Evolutionary conservation across 306 rosid species (phyloP).

Genomic region (Lupinus albus): DNA sequence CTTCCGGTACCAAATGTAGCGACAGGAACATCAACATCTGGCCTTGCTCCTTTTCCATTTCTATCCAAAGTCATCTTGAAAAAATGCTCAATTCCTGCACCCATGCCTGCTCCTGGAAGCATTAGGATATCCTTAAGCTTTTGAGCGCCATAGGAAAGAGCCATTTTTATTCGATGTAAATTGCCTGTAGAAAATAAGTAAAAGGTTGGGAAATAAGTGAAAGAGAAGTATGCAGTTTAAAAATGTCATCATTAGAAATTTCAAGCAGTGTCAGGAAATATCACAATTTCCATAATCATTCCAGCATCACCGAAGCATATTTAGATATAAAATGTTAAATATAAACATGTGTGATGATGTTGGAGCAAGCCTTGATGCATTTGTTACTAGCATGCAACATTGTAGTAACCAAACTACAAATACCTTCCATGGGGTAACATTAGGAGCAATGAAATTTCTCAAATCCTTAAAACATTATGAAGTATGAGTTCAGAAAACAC

Average conservation of each 20-base stretch:
- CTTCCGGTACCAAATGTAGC: conserved; percentile 72
- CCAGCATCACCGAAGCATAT: conserved; percentile 11
- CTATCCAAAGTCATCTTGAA: conserved; percentile 55
- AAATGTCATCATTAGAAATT: conserved; percentile 8
- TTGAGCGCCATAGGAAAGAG: conserved; percentile 52
- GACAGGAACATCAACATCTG: conserved; percentile 66
- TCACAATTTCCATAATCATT: not conserved
- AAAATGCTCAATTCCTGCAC: conserved; percentile 54
- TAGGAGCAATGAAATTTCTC: not conserved
- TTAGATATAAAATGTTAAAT: not conserved
- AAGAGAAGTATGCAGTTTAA: conserved; percentile 15
- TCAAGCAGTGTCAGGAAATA: conserved; percentile 10
- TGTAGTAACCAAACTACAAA: not conserved
- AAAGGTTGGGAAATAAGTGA: too few species aligned
- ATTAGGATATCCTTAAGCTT: conserved; percentile 49
- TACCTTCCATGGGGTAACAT: conserved; percentile 4
- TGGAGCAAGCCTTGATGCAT: conserved; percentile 12
- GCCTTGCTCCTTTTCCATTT: conserved; percentile 73
- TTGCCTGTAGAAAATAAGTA: conserved; percentile 51
- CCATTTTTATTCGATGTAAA: conserved; percentile 55
- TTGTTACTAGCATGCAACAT: conserved; percentile 15
- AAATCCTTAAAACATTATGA: not conserved
- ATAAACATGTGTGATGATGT: conserved; percentile 5
- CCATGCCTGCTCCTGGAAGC: conserved; percentile 48
- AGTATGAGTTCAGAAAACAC: conserved; percentile 14